Conservation (phyloP, 2,329 filamentous ascomycete species). For the Pleoardoris graminearum region DNA sequence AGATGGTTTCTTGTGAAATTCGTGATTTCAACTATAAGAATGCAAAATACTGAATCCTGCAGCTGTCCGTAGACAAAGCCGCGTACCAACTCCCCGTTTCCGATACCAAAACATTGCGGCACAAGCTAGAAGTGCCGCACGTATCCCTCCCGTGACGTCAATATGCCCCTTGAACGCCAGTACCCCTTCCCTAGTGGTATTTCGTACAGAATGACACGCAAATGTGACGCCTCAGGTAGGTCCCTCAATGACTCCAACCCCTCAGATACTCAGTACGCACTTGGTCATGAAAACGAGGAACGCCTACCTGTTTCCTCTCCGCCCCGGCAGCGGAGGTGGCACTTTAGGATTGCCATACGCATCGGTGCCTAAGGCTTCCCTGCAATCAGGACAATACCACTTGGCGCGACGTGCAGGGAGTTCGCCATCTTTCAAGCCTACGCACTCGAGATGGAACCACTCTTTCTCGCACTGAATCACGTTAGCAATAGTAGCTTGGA, state of each 20-base stretch:
- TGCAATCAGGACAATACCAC: slow-evolving; percentile 83
- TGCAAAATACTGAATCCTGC: not conserved
- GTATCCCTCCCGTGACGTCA: not conserved
- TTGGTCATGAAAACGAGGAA: slow-evolving; percentile 20
- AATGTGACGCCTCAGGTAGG: slow-evolving; percentile 16
- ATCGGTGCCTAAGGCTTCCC: slow-evolving; percentile 31
- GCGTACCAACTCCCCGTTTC: not conserved
- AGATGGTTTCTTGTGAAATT: not conserved
- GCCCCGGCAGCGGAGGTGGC: slow-evolving; percentile 38
- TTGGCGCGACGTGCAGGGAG: slow-evolving; percentile 74
- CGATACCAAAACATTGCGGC: not conserved
- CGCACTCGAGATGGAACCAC: slow-evolving; percentile 84
- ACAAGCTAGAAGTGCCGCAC: not conserved
- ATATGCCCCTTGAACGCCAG: not conserved
- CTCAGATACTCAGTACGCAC: slow-evolving; percentile 37
- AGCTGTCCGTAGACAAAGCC: not conserved
- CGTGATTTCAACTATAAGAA: not conserved
- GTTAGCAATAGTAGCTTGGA: slow-evolving; percentile 18
- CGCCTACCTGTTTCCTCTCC: slow-evolving; percentile 40
- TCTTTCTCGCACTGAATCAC: slow-evolving; percentile 70
- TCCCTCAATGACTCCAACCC: slow-evolving; percentile 37
- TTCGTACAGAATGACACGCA: not conserved
- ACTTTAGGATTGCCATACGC: slow-evolving; percentile 40
- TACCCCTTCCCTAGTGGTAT: not conserved
- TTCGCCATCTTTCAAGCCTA: slow-evolving; percentile 61